Conservation (phyloP, 2,329 filamentous ascomycete genomes). For the Exophiala oligosperma region DNA sequence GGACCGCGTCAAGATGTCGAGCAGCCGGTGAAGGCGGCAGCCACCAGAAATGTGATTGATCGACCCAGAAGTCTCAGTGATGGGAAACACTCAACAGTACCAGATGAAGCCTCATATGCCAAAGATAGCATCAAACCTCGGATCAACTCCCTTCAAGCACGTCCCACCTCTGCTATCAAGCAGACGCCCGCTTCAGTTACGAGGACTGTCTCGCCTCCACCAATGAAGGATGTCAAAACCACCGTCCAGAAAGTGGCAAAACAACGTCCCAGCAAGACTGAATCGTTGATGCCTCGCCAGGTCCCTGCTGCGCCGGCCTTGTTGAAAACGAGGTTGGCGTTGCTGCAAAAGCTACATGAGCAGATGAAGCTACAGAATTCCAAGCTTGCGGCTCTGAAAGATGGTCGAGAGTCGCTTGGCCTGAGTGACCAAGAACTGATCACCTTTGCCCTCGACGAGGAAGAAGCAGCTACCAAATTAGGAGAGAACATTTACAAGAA, state of each 20-base stretch:
- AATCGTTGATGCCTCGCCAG: constrained; percentile 48
- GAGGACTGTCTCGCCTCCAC: constrained; percentile 20
- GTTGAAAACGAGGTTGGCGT: constrained; percentile 42
- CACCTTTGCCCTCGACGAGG: constrained; percentile 58
- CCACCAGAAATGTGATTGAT: not conserved
- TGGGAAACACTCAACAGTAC: too few species aligned
- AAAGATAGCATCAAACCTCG: too few species aligned
- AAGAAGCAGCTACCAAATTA: constrained; percentile 59
- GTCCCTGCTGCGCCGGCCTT: constrained; percentile 44
- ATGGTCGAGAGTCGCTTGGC: constrained; percentile 36
- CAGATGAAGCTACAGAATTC: constrained; percentile 45
- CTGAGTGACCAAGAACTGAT: constrained; percentile 46
- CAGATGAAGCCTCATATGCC: too few species aligned
- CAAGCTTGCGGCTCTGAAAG: constrained; percentile 35
- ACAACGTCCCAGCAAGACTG: constrained; percentile 34
- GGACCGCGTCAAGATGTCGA: not conserved
- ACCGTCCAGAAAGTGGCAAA: constrained; percentile 27
- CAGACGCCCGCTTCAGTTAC: constrained; percentile 13
- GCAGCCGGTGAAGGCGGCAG: not conserved
- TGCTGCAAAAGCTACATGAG: constrained; percentile 46
- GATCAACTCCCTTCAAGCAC: not conserved
- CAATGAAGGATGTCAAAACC: constrained; percentile 9
- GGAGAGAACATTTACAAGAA: constrained; percentile 76
- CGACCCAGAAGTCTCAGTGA: not conserved
- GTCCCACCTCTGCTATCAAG: not conserved